Evolutionary conservation across 2,329 filamentous ascomycete species (phyloP).

Genomic region (Talaromyces sp.): DNA sequence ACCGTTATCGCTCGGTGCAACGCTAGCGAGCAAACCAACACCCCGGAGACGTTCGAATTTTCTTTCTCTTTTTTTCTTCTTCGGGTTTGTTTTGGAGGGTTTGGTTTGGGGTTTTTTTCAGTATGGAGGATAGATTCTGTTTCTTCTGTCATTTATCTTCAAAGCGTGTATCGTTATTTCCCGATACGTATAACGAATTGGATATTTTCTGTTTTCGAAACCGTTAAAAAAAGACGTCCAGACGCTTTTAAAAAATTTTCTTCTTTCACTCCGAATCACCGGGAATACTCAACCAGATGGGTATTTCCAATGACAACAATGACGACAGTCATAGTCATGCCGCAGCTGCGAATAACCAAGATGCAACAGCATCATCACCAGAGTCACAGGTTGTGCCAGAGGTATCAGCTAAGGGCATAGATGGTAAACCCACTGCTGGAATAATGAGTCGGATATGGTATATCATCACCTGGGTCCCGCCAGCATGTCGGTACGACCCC

Average conservation of each 20-base stretch:
- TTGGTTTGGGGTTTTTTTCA: neutral
- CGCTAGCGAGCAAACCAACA: neutral
- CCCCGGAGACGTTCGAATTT: neutral
- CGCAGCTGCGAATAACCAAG: neutral
- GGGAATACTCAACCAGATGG: neutral
- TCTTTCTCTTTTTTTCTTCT: neutral
- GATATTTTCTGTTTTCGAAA: neutral
- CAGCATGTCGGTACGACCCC: constrained; percentile 64
- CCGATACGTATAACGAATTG: neutral
- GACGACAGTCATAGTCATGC: neutral
- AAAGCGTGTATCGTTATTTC: neutral
- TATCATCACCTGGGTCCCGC: constrained; percentile 56
- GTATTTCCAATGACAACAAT: neutral
- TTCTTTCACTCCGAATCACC: neutral
- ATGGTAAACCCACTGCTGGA: neutral
- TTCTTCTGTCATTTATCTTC: neutral
- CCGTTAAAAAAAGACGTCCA: neutral
- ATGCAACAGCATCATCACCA: neutral
- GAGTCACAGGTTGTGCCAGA: neutral
- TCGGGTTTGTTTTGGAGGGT: neutral
- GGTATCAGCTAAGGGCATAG: neutral
- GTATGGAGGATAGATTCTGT: neutral
- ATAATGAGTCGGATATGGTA: constrained; percentile 5
- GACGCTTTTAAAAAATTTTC: neutral
- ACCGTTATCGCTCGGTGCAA: neutral